phyloP scores from a whole-genome alignment of 2,329 filamentous ascomycete genomes.

The Bipolaris zeicola region DNA sequence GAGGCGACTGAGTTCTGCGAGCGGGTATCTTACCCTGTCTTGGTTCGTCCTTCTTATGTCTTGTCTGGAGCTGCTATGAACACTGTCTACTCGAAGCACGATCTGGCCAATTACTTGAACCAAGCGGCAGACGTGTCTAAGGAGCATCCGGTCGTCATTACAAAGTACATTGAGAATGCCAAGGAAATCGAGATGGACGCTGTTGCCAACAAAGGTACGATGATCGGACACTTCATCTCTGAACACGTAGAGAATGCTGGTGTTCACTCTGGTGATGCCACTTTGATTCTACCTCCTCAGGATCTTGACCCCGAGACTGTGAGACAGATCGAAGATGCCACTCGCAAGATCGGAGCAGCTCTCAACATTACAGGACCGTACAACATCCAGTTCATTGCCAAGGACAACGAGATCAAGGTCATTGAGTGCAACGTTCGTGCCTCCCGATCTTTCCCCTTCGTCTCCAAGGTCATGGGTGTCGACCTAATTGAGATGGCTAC shows the following conservation, averaged over 20 bases:
- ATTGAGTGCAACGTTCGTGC: conserved; percentile 99
- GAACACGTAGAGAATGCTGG: conserved; percentile 99
- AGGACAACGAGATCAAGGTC: conserved; percentile 99
- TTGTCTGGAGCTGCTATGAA: conserved; percentile 98
- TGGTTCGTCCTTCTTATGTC: conserved; percentile 95
- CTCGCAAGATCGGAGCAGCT: conserved; percentile 89
- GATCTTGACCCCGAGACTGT: conserved; percentile 87
- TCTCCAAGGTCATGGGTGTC: conserved; percentile 97
- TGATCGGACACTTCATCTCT: conserved; percentile 95
- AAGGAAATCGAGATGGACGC: conserved; percentile 99
- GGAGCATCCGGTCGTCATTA: conserved; percentile 96
- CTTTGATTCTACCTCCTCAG: conserved; percentile 90
- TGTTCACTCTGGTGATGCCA: conserved; percentile 97
- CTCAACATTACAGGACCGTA: conserved; percentile 95
- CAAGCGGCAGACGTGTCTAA: conserved; percentile 93
- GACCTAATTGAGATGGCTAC: conserved; percentile 99
- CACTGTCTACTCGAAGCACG: conserved; percentile 95
- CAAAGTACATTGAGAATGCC: conserved; percentile 98
- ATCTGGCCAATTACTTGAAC: conserved; percentile 83
- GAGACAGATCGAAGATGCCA: conserved; percentile 88
- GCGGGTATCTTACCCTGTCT: conserved; percentile 87
- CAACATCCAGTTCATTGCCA: conserved; percentile 99
- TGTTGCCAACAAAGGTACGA: conserved; percentile 84
- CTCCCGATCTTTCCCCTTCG: conserved; percentile 95
- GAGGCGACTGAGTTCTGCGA: conserved; percentile 88